Evolutionary conservation across 2,329 filamentous ascomycete species (phyloP).

Genomic region (Arthrobotrys sinensis): DNA sequence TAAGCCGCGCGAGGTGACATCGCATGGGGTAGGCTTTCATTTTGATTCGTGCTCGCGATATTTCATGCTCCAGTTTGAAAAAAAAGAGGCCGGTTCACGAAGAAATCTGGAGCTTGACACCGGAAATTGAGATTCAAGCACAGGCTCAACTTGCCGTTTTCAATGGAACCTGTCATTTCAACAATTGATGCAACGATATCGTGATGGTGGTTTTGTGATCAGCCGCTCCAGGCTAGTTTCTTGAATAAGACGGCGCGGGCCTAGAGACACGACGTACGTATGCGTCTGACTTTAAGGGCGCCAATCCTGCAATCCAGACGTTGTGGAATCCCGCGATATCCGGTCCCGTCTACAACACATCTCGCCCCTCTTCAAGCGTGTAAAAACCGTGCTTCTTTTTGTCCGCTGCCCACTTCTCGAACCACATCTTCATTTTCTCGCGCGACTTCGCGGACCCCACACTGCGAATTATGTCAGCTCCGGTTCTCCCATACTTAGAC

Average conservation of each 20-base stretch:
- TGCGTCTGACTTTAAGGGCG: neutral
- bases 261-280: neutral
- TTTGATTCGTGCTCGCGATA: constrained; percentile 36
- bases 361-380: constrained; percentile 66
- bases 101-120: constrained; percentile 18
- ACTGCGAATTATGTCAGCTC: constrained; percentile 48
- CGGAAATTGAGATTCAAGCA: constrained; percentile 45
- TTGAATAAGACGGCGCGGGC: neutral
- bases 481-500: neutral
- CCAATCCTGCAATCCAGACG: constrained; percentile 12
- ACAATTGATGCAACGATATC: constrained; percentile 31
- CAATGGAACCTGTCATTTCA: constrained; percentile 16
- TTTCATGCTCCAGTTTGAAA: constrained; percentile 13
- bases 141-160: constrained; percentile 45
- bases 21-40: constrained; percentile 40
- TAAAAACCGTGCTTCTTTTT: constrained; percentile 77
- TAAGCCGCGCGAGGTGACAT: constrained; percentile 57
- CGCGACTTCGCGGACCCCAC: constrained; percentile 76
- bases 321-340: constrained; percentile 6
- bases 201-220: constrained; percentile 14
- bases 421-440: constrained; percentile 73
- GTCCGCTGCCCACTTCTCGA: constrained; percentile 76
- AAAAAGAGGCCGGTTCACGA: constrained; percentile 25
- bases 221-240: constrained; percentile 6
- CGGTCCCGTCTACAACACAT: constrained; percentile 46